A percentile compares a stretch with the other conserved stretches of the same genome.
These are phyloP conservation scores for Kwoniella newhampshirensis DNA, from an alignment of 768 basidiomycete genomes.

Conservation along the genomic window DNA sequence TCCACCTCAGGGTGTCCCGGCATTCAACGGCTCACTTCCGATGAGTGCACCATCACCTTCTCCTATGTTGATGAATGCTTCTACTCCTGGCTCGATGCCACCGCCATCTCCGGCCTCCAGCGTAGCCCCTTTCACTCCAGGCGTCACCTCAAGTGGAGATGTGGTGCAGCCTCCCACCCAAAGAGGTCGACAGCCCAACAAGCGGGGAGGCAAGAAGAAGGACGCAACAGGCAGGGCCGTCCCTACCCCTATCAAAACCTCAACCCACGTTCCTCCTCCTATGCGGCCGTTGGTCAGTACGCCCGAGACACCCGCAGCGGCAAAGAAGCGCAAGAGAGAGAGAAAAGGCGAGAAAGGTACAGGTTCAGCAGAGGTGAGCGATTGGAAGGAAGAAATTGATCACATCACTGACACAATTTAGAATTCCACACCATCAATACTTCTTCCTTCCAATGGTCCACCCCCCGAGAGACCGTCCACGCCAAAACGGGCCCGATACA, in stretches of 20 bases:
- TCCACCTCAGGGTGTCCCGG: constrained; percentile 1
- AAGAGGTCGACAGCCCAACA: constrained; percentile 1
- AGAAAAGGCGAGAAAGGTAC: constrained; percentile 13
- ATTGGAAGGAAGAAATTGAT: background rate
- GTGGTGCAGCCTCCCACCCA: background rate
- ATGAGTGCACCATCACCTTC: constrained; percentile 4
- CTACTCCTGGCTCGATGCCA: constrained; percentile 9
- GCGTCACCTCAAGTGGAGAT: background rate
- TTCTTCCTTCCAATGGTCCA: background rate
- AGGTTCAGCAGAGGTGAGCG: constrained; percentile 10
- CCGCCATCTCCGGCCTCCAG: constrained; percentile 10
- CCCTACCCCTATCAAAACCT: background rate
- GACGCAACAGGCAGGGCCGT: background rate
- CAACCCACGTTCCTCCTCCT: background rate
- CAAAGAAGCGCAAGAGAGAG: constrained; percentile 33
- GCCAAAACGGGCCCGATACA: constrained; percentile 62
- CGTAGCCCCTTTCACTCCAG: constrained; percentile 2
- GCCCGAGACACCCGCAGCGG: constrained; percentile 7
- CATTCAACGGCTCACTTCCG: constrained; percentile 1
- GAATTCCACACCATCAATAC: constrained; percentile 12
- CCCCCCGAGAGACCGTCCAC: constrained; percentile 24
- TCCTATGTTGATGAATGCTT: background rate
- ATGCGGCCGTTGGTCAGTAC: background rate
- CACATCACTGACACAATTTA: background rate
- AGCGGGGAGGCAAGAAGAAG: constrained; percentile 3